Evolutionary conservation across 495 filamentous ascomycete species (phyloP), one percentile per base, ranked within the genome.

Genomic region (Annulohypoxylon bovei): DNA sequence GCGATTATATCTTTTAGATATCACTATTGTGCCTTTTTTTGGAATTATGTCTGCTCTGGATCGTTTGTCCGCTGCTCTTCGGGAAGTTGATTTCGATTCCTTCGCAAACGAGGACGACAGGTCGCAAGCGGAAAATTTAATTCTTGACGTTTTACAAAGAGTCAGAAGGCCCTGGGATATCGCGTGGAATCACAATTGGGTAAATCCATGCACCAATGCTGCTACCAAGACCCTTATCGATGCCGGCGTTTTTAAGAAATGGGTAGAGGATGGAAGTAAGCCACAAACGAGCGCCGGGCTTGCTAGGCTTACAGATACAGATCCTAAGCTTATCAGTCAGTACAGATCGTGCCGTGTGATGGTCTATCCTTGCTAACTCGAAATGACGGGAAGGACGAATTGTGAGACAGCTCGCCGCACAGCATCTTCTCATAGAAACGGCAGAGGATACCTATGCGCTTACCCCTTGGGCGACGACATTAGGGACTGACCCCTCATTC

Each of bases 141-240:
- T 69, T 39, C 4, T 56, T 9, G 27, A 23, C 16, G 30, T 49
- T 14, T 39, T 65, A 16, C 11, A 14, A 16, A 64, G 23, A 35
- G 37, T 69, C 27, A 32, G 40, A 22, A 56, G 50, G 14, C 66
- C 66, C 6, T 69, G 66, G 66, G 59, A 69, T 28, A 44, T 65
- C 7, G 49, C 59, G 0, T 65, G 60, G 58, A 55, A 56, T 9
- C 59, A 69, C 7, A 57, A 49, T 14, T 69, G 60, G 37, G 59
- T 56, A 14, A 56, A 56, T 39, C 37, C 49, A 4, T n/a, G 28
- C 12, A 65, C 52, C 39, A 22, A 65, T 18, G 62, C 5, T 14
- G 37, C 67, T n/a, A 63, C 70, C 40, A 71, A 76, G 62, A 72
- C 68, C 27, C 67, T 70, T 42, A 74, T 76, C 56, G 73, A 77